A percentile compares a stretch with the other conserved stretches of the same genome.
These are phyloP conservation scores for Solanum virginianum DNA, from an alignment of 257 asterid genomes.

Conservation along the genomic window DNA sequence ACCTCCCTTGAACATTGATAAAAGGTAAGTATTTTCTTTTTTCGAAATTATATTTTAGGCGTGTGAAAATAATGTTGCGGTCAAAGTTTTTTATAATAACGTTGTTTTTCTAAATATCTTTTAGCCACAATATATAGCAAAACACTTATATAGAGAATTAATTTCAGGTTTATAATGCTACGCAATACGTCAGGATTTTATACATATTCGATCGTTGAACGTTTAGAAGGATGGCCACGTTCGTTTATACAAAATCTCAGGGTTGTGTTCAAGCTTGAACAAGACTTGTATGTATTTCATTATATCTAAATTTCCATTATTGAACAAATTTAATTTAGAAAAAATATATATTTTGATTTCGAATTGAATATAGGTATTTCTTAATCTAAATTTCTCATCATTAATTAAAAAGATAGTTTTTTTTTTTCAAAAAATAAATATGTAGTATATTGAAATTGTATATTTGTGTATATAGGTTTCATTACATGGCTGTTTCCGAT, in stretches of 20 bases:
- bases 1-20: constrained; percentile 43
- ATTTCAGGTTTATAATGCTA: constrained; percentile 27
- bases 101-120: background rate
- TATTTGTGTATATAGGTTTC: constrained; percentile 24
- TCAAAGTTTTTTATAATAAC: background rate
- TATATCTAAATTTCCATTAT: background rate
- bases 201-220: constrained; percentile 32
- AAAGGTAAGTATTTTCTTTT: constrained; percentile 14
- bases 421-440: no score
- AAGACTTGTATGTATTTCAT: constrained; percentile 10
- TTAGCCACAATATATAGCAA: rapidly evolving
- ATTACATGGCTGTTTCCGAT: constrained; percentile 56
- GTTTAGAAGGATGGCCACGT: constrained; percentile 27
- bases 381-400: no score
- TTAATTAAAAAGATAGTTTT: no score
- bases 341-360: no score
- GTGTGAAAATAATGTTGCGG: background rate
- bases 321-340: no score
- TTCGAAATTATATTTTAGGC: background rate
- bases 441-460: background rate
- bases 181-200: constrained; percentile 35
- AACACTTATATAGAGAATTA: background rate
- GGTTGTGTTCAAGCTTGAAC: constrained; percentile 33
- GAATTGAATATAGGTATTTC: background rate
- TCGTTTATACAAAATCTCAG: constrained; percentile 34